Conservation (phyloP, 192 early-diverging fungal genomes). For the Allomyces javanicus region DNA sequence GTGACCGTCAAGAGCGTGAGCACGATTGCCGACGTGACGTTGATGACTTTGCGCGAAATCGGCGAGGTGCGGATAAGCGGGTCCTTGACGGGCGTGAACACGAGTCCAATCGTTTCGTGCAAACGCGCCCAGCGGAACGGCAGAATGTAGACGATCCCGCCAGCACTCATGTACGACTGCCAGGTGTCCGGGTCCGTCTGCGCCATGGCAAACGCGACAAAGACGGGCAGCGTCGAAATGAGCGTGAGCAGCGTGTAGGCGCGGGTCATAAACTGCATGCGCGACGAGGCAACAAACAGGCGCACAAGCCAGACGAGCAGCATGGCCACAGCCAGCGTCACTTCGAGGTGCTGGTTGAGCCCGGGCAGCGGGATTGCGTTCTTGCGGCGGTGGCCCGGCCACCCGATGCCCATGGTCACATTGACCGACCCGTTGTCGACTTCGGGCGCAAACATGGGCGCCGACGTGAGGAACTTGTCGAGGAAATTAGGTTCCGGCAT, state of each 20-base stretch:
- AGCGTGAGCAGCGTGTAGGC: neutral
- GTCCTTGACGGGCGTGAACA: slow-evolving; percentile 34
- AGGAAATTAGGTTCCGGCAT: neutral
- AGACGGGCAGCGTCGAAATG: neutral
- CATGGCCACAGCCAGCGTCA: neutral
- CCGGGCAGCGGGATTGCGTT: neutral
- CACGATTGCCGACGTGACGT: slow-evolving; percentile 36
- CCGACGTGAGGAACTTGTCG: no score
- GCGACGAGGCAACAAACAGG: neutral
- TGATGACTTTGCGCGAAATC: slow-evolving; percentile 40
- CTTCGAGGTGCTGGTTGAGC: neutral
- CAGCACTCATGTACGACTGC: neutral
- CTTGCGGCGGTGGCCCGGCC: neutral
- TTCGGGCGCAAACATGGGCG: neutral
- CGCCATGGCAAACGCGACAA: neutral
- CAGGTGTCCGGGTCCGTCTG: neutral
- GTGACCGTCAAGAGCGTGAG: slow-evolving; percentile 50
- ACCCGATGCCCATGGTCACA: no score
- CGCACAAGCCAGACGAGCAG: neutral
- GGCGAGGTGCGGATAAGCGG: slow-evolving; percentile 27
- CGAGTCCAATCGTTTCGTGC: neutral
- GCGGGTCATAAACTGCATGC: neutral
- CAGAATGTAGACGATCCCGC: neutral
- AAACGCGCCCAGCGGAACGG: neutral
- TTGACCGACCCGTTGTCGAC: neutral